Evolutionary conservation across 768 basidiomycete genomes (phyloP).

Genomic region (Tulasnella sp.): DNA sequence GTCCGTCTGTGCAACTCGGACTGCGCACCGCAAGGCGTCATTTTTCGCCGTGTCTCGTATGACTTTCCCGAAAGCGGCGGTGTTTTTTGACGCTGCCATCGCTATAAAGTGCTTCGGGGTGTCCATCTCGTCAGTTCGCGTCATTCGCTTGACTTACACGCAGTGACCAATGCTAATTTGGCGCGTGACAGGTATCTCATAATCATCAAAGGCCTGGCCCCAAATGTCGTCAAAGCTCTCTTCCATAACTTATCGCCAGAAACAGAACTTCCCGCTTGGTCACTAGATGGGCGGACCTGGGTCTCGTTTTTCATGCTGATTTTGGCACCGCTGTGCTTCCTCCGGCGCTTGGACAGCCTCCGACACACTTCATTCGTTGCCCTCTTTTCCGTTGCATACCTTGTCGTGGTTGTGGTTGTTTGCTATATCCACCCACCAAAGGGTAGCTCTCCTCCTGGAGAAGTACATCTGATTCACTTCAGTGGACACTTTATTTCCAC

Average conservation of each 20-base stretch:
- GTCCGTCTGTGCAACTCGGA: constrained; percentile 75
- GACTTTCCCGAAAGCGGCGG: constrained; percentile 84
- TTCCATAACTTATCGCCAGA: constrained; percentile 76
- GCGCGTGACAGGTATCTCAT: constrained; percentile 69
- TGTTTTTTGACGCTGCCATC: constrained; percentile 93
- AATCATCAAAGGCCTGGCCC: constrained; percentile 91
- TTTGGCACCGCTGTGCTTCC: constrained; percentile 79
- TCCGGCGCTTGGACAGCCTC: constrained; percentile 81
- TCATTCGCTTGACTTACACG: not conserved
- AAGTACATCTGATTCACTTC: constrained; percentile 72
- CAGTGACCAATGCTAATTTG: not conserved
- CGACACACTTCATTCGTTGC: constrained; percentile 91
- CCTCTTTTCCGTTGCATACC: constrained; percentile 82
- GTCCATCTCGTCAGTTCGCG: constrained; percentile 70
- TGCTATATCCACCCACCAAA: constrained; percentile 78
- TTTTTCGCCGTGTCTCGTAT: constrained; percentile 83
- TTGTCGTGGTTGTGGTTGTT: constrained; percentile 74
- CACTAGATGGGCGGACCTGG: constrained; percentile 80
- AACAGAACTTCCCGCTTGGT: constrained; percentile 73
- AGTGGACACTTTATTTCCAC: constrained; percentile 77
- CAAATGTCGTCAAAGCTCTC: constrained; percentile 81
- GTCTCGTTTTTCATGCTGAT: constrained; percentile 74
- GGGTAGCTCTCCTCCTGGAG: constrained; percentile 64
- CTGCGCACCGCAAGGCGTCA: constrained; percentile 74
- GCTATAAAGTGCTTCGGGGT: constrained; percentile 98